Evolutionary conservation across 1,284 basidiomycete genomes (phyloP), one percentile per base, ranked within the genome.

Genomic region (Xanthoconium separans): DNA sequence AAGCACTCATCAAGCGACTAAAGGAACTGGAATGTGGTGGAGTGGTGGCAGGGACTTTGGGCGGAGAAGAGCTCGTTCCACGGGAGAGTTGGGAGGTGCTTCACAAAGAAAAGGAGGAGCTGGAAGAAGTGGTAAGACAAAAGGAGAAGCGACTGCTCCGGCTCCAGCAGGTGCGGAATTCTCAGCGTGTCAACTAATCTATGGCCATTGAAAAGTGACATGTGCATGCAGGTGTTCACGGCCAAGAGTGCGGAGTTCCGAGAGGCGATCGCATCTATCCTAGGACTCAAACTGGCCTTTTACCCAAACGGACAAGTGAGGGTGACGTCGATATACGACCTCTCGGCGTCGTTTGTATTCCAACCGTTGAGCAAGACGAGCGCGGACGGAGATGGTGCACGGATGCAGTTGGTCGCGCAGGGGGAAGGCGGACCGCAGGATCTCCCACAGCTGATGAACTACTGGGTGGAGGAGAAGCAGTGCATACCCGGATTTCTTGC

Each of bases 201-300:
- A 12, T 6, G 9, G 15, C 11, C 4, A n/a, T 33, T 47, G 18
- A 15, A 24, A 33, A 2, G 12, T 11, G 7, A 18, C n/a, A 34
- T 24, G 24, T 24, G 8, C 33, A 9, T 46, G 12, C 60, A 88
- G 82, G 78, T 88, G 1, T 94, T 89, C 65, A 71, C 76, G 0
- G 81, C 83, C 34, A 95, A 93, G 69, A 84, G 84, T 4, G 79
- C 83, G 46, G 91, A 94, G 65, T 93, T 95, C 71, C 79, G 87
- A 16, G 88, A 91, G 61, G 85, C 89, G 13, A 85, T 94, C 47
- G 83, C 84, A 1, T 83, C 85, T 0, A 84, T 95, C 43, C 80
- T 95, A 2, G 93, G 93, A 2, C 83, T 92, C 60, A 93, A 93
- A 69, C 77, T 95, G 36, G 84, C 86, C 2, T 94, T 95, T 67